Percentiles rank a stretch among this genome's conserved stretches.
Evolutionary conservation across 108 stramenopile species (phyloP).

Genomic region (Discostella pseudostelligera): DNA sequence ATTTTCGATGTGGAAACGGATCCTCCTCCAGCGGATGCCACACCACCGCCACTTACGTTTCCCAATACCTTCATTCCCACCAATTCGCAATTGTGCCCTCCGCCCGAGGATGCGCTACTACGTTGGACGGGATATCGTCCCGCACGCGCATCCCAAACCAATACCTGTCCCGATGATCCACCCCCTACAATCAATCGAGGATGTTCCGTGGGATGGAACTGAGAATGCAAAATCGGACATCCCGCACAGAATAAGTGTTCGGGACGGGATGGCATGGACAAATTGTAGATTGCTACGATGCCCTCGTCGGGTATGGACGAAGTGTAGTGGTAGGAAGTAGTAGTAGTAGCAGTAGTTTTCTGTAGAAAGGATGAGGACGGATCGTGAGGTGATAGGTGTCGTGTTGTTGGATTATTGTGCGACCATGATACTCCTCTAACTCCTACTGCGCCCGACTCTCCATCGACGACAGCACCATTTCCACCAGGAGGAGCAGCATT

Average conservation of each 20-base stretch:
- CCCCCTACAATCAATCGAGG: conserved; percentile 76
- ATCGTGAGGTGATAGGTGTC: conserved; percentile 56
- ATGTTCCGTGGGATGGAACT: conserved; percentile 84
- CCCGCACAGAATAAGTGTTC: conserved; percentile 87
- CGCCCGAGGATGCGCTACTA: conserved; percentile 45
- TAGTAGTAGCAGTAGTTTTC: conserved; percentile 27
- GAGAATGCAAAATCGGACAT: conserved; percentile 66
- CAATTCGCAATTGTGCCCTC: conserved; percentile 76
- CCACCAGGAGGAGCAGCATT: neutral
- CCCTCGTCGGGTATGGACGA: conserved; percentile 56
- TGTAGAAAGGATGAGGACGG: conserved; percentile 68
- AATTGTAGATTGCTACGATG: conserved; percentile 76
- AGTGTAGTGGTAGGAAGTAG: conserved; percentile 2
- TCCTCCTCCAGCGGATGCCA: conserved; percentile 60
- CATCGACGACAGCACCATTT: conserved; percentile 48
- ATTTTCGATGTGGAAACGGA: conserved; percentile 53
- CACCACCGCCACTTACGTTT: conserved; percentile 8
- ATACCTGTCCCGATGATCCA: conserved; percentile 76
- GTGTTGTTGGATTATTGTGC: conserved; percentile 18
- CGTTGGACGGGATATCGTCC: conserved; percentile 85
- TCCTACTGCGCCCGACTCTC: conserved; percentile 21
- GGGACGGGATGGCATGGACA: conserved; percentile 80
- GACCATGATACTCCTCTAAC: conserved; percentile 42
- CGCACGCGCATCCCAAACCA: conserved; percentile 85
- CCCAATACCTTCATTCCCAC: conserved; percentile 43